Evolutionary conservation across 441 rosid genomes (phyloP), one percentile per base, ranked within the genome.

Genomic region (Bruguiera hainesii): DNA sequence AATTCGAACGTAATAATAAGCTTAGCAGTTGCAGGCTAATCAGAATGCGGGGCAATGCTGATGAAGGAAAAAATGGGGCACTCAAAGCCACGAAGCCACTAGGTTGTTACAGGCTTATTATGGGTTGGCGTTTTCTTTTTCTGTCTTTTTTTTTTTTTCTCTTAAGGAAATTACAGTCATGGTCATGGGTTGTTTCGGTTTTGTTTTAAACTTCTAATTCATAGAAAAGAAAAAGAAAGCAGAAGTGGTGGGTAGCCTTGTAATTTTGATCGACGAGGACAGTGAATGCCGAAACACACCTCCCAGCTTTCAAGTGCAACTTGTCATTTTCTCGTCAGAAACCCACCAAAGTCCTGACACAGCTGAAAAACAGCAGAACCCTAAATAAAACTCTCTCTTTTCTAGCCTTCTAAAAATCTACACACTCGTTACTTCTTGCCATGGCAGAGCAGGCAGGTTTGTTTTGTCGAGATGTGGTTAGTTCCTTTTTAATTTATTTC

Each of bases 251-350:
- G 73, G 73, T 20, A 55, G 64, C 42, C 64, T 31, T 25, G 61
- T 67, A 71, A 60, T 64, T 72, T 76, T 60, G 8, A 5, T 0
- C 1, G 18, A 11, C 19, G 61, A 53, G 60, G 33, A 7, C 37
- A 7, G 64, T 65, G 78, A 58, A 30, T 4, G 31, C 31, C 77
- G 39, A 67, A 52, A 8, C 11, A 23, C 18, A 8, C 11, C 42
- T 8, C 13, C 42, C n/a, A 56, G 26, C 25, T 63, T 55, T 56
- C 19, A 56, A 57, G 21, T 46, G 68, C 72, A 30, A 61, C 61
- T 69, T 73, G 79, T 73, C 78, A 69, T 73, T 30, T 64, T 31
- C 65, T 49, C 31, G 66, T 61, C 70, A 60, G 35, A 63, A 55
- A 55, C 66, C 67, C 72, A 66, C 63, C 74, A 49, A 39, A 65